Base-by-base conservation (phyloP, 1,139 yeast genomes). In the Blastobotrys malaysiensis region DNA sequence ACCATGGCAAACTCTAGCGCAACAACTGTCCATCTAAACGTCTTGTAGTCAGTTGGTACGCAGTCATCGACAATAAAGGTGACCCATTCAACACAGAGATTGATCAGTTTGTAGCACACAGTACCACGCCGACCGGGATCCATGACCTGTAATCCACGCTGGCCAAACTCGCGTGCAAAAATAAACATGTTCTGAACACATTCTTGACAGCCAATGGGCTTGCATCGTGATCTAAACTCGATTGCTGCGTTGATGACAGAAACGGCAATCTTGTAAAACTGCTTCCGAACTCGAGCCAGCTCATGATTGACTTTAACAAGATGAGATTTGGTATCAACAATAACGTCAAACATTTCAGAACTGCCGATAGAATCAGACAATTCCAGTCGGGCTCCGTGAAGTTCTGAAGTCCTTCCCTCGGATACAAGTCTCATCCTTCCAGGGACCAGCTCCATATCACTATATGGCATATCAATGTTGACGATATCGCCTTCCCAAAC, bases 1-100 rank as follows among this genome's bases (percentile, higher is more conserved):
- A 88, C 91, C 96, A 91, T 89, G 1, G 97, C 95, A 76, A 90
- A 93, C 68, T 93, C 99, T 61, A 93, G 77, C 0, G 99, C 98
- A 14, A 88, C 78, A 20, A 93, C 98, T 71, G 97, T 89, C 97
- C 97, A 93, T 64, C 96, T 77, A 68, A 93, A 93, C 0, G 98
- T 93, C 64, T 84, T 87, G 55, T 87, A 79, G 63, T 91, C 98
- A 0, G 96, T 86, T 0, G 97, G 96, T 19, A 84, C 84, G 73
- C 99, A 93, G 65, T 91, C 98, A 69, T 93, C 98, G 62, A 95
- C 88, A 43, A 93, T 83, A 65, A 89, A 91, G 57, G 90, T 81
- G 7, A 93, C 86, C 99, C 99, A 93, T 56, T 87, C 95, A 52
- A 90, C 83, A 48, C 95, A 82, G 57, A 90, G 71, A 57, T 83